Evolutionary conservation across 441 rosid species (phyloP).

Genomic region (Brassica balearica): DNA sequence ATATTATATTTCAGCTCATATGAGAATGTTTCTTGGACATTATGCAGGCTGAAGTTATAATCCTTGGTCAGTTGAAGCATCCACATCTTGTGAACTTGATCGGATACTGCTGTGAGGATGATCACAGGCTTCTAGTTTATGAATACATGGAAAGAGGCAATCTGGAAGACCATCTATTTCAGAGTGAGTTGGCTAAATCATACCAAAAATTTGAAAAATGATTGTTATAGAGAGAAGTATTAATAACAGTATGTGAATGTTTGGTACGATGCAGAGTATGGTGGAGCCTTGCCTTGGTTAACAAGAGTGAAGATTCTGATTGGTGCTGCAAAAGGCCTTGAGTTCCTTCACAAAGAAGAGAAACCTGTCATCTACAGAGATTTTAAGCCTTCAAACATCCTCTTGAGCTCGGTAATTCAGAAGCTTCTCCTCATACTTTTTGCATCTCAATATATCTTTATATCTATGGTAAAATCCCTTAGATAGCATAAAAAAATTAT

Average conservation of each 20-base stretch:
- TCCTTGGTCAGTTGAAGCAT: slow-evolving; percentile 84
- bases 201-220: neutral
- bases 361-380: slow-evolving; percentile 82
- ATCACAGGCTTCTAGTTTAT: slow-evolving; percentile 72
- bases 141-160: slow-evolving; percentile 89
- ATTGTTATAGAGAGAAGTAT: slow-evolving; percentile 9
- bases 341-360: slow-evolving; percentile 77
- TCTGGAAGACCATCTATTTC: slow-evolving; percentile 79
- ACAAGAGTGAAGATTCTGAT: slow-evolving; percentile 83
- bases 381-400: slow-evolving; percentile 80
- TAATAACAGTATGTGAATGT: slow-evolving; percentile 21
- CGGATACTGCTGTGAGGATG: slow-evolving; percentile 86
- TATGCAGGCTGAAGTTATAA: slow-evolving; percentile 77
- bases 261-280: slow-evolving; percentile 60
- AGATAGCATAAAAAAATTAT: too few relatives aligned
- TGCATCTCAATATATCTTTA: neutral
- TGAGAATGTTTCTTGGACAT: slow-evolving; percentile 18
- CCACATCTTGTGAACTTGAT: slow-evolving; percentile 76
- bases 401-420: slow-evolving; percentile 68
- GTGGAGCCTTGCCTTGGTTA: slow-evolving; percentile 76
- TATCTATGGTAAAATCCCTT: too few relatives aligned
- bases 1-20: neutral
- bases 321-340: slow-evolving; percentile 87
- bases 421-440: slow-evolving; percentile 9
- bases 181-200: slow-evolving; percentile 52